phyloP scores from a whole-genome alignment of 208 protist species.

The Crithidia sp. region DNA sequence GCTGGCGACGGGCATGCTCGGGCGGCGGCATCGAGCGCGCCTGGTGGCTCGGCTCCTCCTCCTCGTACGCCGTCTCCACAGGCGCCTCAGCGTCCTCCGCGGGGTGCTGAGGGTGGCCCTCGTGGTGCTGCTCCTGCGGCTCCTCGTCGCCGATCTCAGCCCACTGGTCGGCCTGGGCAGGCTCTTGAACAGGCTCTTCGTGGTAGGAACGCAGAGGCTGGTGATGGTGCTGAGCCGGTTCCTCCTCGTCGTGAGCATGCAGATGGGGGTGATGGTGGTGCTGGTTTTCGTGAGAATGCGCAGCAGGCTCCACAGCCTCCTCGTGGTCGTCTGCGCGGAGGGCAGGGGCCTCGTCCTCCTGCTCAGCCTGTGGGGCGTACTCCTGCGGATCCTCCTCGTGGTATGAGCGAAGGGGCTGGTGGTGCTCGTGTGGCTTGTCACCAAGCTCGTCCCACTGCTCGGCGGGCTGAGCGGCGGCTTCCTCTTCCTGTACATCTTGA shows the following conservation, averaged over 20 bases:
- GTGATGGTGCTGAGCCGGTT: background rate
- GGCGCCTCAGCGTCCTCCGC: background rate
- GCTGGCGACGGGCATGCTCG: background rate
- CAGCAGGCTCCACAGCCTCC: background rate
- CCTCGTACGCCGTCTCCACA: background rate
- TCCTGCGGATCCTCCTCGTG: background rate
- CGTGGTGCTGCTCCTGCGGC: no score
- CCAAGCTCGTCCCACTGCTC: conserved; percentile 3
- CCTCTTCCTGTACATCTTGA: background rate
- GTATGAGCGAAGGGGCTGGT: background rate
- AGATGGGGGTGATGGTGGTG: background rate
- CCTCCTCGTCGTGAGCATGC: background rate
- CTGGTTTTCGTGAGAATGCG: background rate
- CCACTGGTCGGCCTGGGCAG: background rate
- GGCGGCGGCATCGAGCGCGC: conserved; percentile 11
- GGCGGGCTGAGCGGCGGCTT: background rate
- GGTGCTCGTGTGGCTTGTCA: background rate
- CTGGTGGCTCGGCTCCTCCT: background rate
- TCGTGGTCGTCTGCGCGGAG: conserved; percentile 9
- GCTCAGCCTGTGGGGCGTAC: background rate
- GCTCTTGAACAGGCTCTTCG: no score
- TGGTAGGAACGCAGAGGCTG: no score
- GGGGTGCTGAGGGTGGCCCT: no score
- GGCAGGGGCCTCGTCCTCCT: background rate
- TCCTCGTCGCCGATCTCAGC: background rate